Evolutionary conservation across 306 rosid genomes (phyloP).

Genomic region (Casuarina equisetifolia): DNA sequence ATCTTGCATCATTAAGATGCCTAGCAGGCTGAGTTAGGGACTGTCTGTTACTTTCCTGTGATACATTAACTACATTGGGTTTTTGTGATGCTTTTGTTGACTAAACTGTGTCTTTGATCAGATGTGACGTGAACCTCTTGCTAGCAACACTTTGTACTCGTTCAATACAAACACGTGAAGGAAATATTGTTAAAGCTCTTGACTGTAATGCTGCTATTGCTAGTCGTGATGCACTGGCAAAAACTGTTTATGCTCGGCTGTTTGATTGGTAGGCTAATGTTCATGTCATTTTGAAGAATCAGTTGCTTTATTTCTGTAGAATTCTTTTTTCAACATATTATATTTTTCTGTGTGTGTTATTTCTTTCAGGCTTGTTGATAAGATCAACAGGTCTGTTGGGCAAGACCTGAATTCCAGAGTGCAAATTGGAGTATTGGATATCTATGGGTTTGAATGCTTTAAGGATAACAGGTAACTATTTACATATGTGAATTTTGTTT

Average conservation of each 20-base stretch:
- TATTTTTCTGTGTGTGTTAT: slow-evolving; percentile 18
- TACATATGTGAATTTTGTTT: not conserved
- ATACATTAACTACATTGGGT: slow-evolving; percentile 17
- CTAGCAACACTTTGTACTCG: slow-evolving; percentile 79
- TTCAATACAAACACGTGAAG: slow-evolving; percentile 91
- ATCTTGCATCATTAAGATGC: not conserved
- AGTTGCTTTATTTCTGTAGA: slow-evolving; percentile 7
- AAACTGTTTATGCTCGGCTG: slow-evolving; percentile 85
- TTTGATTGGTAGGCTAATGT: slow-evolving; percentile 77
- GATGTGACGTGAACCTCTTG: slow-evolving; percentile 81
- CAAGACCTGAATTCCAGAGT: slow-evolving; percentile 75
- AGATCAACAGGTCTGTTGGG: slow-evolving; percentile 88
- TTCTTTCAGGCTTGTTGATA: slow-evolving; percentile 89
- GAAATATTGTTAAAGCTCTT: slow-evolving; percentile 82
- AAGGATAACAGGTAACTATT: slow-evolving; percentile 82
- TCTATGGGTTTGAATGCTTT: slow-evolving; percentile 97
- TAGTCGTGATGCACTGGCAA: slow-evolving; percentile 91
- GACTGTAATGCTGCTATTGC: slow-evolving; percentile 89
- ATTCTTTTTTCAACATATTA: not conserved
- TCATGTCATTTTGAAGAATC: slow-evolving; percentile 10
- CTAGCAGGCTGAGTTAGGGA: slow-evolving; percentile 14
- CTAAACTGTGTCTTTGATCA: slow-evolving; percentile 29
- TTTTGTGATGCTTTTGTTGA: slow-evolving; percentile 11
- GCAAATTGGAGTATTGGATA: slow-evolving; percentile 94
- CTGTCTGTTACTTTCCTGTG: slow-evolving; percentile 22